These are phyloP conservation scores for Talaromyces atroroseus DNA, from an alignment of 2,329 filamentous ascomycete genomes.

Conservation along the genomic window DNA sequence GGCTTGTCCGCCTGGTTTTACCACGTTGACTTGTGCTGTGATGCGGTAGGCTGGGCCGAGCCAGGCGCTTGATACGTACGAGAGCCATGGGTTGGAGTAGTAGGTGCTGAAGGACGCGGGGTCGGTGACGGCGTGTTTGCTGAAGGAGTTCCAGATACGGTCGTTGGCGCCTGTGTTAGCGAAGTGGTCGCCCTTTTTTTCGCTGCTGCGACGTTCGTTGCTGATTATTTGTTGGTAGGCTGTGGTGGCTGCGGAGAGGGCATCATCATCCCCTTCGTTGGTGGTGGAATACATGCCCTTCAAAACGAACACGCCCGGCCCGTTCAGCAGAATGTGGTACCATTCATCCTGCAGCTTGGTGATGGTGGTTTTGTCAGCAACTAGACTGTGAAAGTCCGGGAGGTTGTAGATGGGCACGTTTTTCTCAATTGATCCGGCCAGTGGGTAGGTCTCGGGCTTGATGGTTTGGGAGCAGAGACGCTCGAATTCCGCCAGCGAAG, in stretches of 20 bases:
- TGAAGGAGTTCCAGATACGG: constrained; percentile 62
- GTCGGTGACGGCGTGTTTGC: constrained; percentile 53
- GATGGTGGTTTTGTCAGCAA: constrained; percentile 25
- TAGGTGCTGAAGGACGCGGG: constrained; percentile 48
- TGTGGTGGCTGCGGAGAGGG: constrained; percentile 45
- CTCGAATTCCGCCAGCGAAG: constrained; percentile 42
- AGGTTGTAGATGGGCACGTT: constrained; percentile 54
- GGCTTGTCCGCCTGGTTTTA: constrained; percentile 53
- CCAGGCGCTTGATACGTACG: constrained; percentile 49
- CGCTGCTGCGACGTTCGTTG: constrained; percentile 30
- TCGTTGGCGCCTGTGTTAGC: constrained; percentile 52
- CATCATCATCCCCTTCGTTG: not conserved
- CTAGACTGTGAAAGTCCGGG: constrained; percentile 15
- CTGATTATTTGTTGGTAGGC: constrained; percentile 48
- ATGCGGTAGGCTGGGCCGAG: constrained; percentile 57
- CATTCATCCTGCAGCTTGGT: constrained; percentile 54
- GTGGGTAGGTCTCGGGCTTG: constrained; percentile 41
- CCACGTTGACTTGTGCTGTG: constrained; percentile 59
- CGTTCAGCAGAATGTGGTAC: constrained; percentile 52
- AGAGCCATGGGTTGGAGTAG: constrained; percentile 56
- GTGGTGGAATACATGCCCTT: constrained; percentile 44
- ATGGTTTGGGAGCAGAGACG: constrained; percentile 40
- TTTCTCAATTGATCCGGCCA: constrained; percentile 40
- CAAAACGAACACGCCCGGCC: constrained; percentile 57
- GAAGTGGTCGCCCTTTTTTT: constrained; percentile 56